These are phyloP conservation scores for Hortiboletus flavorubellus DNA, from an alignment of 768 basidiomycete species.

Conservation along the genomic window DNA sequence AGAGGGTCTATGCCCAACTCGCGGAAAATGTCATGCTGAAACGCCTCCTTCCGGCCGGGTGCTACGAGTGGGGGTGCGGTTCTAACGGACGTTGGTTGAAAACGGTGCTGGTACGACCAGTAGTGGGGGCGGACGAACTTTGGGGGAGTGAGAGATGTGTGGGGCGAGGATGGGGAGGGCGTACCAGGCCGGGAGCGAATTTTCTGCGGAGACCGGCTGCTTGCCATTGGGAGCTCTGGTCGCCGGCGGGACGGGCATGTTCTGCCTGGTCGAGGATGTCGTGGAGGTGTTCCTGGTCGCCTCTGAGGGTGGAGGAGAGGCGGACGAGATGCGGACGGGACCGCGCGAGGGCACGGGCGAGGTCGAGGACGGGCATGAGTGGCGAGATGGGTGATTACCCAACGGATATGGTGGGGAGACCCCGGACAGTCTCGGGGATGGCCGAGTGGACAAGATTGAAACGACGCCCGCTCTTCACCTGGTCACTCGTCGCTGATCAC, in stretches of 20 bases:
- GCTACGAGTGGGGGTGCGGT: constrained; percentile 45
- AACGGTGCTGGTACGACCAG: constrained; percentile 40
- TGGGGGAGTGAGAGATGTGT: neutral
- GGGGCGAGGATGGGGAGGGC: neutral
- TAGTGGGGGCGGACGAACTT: constrained; percentile 50
- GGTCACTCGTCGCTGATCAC: constrained; percentile 18
- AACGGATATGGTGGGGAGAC: constrained; percentile 3
- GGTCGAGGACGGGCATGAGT: constrained; percentile 11
- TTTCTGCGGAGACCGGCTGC: constrained; percentile 25
- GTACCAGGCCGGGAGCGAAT: constrained; percentile 23
- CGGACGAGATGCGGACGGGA: constrained; percentile 1
- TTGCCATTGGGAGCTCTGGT: constrained; percentile 17
- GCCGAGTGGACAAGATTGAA: constrained; percentile 6
- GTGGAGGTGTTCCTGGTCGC: constrained; percentile 22
- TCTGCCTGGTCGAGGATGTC: constrained; percentile 27
- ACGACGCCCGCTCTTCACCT: constrained; percentile 13
- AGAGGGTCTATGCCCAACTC: constrained; percentile 73
- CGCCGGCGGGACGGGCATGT: constrained; percentile 8
- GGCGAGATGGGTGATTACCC: constrained; percentile 3
- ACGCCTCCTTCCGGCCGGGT: constrained; percentile 53
- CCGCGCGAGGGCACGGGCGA: constrained; percentile 15
- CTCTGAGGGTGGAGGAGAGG: constrained; percentile 18
- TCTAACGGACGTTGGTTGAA: constrained; percentile 18
- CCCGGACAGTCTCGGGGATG: constrained; percentile 19
- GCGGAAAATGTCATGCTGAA: constrained; percentile 62